Conservation (phyloP, 2,329 filamentous ascomycete genomes). For the Ceratocystis alfenasii region DNA sequence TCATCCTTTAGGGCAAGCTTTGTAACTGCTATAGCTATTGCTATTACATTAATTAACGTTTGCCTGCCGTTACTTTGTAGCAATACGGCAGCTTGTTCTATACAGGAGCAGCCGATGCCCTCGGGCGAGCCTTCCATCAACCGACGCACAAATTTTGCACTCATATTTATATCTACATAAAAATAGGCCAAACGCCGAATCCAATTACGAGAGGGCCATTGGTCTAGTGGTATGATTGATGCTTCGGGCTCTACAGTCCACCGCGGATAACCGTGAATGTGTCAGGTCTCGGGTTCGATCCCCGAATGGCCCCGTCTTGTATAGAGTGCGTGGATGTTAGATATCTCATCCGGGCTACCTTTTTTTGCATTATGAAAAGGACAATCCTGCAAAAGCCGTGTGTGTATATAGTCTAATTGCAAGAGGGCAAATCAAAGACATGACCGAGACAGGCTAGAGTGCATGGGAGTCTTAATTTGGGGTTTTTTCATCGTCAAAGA, state of each 20-base stretch:
- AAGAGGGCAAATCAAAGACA: neutral
- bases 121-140: too few species aligned
- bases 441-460: neutral
- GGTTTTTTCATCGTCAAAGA: neutral
- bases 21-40: too few species aligned
- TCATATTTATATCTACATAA: too few species aligned
- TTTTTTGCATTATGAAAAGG: neutral
- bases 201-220: conserved; percentile 11
- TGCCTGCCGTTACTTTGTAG: too few species aligned
- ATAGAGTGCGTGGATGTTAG: neutral
- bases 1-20: too few species aligned
- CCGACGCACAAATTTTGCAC: too few species aligned
- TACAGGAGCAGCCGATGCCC: too few species aligned
- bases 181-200: neutral
- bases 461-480: neutral
- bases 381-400: too few species aligned
- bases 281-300: conserved; percentile 22
- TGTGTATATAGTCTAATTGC: too few species aligned
- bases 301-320: conserved; percentile 19
- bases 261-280: conserved; percentile 21
- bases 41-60: too few species aligned
- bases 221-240: conserved; percentile 22
- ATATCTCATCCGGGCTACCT: neutral
- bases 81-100: too few species aligned
- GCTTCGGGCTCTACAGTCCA: conserved; percentile 21